phyloP scores from a whole-genome alignment of 164 flowering plant genomes.

The Annona cherimola region DNA sequence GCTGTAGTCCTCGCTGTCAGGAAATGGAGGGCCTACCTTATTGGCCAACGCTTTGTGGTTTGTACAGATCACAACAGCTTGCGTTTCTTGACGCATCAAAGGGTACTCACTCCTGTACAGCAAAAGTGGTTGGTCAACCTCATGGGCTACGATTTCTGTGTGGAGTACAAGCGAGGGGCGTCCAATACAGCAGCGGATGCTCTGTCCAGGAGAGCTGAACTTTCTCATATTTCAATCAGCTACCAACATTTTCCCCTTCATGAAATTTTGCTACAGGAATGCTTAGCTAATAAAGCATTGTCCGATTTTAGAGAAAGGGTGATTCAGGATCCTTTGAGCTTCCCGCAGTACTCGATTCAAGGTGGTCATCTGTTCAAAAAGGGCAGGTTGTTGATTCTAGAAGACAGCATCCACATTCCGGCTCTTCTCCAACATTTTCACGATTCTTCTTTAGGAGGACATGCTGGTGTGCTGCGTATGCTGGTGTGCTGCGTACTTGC shows the following conservation, averaged over 20 bases:
- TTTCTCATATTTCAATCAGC: not conserved
- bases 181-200: not conserved
- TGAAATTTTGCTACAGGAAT: not conserved
- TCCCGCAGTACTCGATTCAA: not conserved
- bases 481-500: not conserved
- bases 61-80: not conserved
- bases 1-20: not conserved
- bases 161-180: not conserved
- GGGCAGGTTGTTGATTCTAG: not conserved
- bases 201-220: not conserved
- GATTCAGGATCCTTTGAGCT: not conserved
- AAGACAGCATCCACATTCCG: not conserved
- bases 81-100: not conserved
- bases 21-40: not conserved
- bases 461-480: too few species aligned
- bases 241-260: too few species aligned
- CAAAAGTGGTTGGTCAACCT: too few species aligned
- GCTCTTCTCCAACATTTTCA: not conserved
- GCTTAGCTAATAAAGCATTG: not conserved
- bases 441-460: not conserved
- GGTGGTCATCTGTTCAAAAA: not conserved
- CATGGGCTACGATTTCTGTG: not conserved
- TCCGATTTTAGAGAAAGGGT: not conserved
- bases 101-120: too few species aligned
- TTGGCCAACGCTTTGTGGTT: not conserved